Evolutionary conservation across 2,329 filamentous ascomycete genomes (phyloP).

Genomic region (Xylaria sp.): DNA sequence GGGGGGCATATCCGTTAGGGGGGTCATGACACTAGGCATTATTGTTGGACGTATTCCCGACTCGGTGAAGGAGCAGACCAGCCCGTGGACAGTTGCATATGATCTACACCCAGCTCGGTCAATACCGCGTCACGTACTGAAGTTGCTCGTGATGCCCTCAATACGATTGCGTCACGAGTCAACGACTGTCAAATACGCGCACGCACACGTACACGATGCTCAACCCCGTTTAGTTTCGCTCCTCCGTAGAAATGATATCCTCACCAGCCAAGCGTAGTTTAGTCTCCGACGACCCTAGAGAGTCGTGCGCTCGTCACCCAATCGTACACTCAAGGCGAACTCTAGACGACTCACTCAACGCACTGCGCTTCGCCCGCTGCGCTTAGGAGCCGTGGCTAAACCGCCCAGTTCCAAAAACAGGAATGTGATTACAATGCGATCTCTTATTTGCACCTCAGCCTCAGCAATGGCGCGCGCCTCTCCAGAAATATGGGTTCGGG

Average conservation of each 20-base stretch:
- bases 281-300: neutral
- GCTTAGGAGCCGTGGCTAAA: neutral
- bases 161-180: constrained; percentile 22
- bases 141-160: constrained; percentile 23
- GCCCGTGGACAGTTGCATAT: constrained; percentile 22
- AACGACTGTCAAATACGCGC: constrained; percentile 2
- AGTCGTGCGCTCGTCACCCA: constrained; percentile 38
- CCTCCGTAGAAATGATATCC: neutral
- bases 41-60: constrained; percentile 20
- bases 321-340: constrained; percentile 46
- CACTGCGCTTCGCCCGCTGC: constrained; percentile 32
- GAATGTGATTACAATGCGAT: constrained; percentile 22
- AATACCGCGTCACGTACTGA: constrained; percentile 30
- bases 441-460: constrained; percentile 14
- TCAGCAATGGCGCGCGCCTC: constrained; percentile 33
- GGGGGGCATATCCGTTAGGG: too few relatives aligned
- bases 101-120: constrained; percentile 25
- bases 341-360: constrained; percentile 22
- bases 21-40: too few relatives aligned
- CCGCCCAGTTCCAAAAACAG: neutral
- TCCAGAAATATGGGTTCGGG: constrained; percentile 15
- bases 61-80: constrained; percentile 33
- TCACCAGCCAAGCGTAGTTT: constrained; percentile 24
- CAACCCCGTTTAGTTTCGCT: constrained; percentile 4
- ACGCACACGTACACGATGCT: neutral